Evolutionary conservation across 2,329 filamentous ascomycete species (phyloP).

Genomic region (Paramyrothecium sp.): DNA sequence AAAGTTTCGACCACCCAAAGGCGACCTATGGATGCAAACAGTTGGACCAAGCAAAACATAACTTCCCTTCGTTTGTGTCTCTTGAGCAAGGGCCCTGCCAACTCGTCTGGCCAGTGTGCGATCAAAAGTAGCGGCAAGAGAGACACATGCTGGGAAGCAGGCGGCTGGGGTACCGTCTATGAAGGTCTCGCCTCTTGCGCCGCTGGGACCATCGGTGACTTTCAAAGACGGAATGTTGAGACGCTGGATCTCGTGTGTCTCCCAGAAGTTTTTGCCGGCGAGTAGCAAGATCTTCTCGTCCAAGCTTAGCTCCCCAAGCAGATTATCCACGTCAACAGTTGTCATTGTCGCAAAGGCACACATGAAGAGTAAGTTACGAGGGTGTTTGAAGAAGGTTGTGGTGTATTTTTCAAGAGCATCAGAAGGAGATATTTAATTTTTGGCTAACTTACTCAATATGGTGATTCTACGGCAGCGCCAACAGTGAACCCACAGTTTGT

Average conservation of each 20-base stretch:
- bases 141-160: slow-evolving; percentile 14
- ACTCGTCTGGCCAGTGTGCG: slow-evolving; percentile 50
- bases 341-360: too few species aligned
- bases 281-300: background rate
- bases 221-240: background rate
- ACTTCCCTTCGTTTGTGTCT: slow-evolving; percentile 54
- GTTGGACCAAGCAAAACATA: slow-evolving; percentile 51
- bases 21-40: slow-evolving; percentile 35
- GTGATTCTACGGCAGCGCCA: too few species aligned
- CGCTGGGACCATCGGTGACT: slow-evolving; percentile 6
- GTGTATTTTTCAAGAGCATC: too few species aligned
- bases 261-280: slow-evolving; percentile 3
- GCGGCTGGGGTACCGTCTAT: slow-evolving; percentile 1
- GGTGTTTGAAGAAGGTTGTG: too few species aligned
- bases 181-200: slow-evolving; percentile 3
- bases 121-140: slow-evolving; percentile 61
- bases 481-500: too few species aligned
- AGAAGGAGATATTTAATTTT: too few species aligned
- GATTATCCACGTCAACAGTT: background rate
- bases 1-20: slow-evolving; percentile 37
- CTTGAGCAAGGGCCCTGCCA: slow-evolving; percentile 57
- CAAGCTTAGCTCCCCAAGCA: background rate
- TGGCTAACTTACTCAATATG: too few species aligned
- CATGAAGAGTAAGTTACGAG: too few species aligned
- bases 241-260: background rate